These are phyloP conservation scores for Apiospora rasikravindrae DNA, from an alignment of 2,329 filamentous ascomycete genomes.

Conservation along the genomic window DNA sequence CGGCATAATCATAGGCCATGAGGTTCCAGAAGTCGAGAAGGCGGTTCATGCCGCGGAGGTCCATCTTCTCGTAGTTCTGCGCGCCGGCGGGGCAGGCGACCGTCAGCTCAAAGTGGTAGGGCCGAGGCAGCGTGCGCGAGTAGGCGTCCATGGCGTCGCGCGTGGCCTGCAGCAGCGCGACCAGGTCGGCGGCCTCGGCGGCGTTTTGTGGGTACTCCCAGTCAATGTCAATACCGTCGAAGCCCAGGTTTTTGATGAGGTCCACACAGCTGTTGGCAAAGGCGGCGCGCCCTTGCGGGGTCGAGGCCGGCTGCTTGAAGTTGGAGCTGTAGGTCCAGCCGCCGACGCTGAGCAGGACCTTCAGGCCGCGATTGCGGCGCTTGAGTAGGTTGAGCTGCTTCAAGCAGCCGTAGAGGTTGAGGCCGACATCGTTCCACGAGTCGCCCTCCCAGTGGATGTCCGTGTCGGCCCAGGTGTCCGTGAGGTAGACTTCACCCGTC, in stretches of 20 bases:
- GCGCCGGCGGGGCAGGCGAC: conserved; percentile 69
- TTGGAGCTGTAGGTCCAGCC: conserved; percentile 93
- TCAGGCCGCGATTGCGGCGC: conserved; percentile 79
- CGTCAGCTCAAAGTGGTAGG: conserved; percentile 66
- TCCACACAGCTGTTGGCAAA: conserved; percentile 79
- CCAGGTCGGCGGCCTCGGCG: conserved; percentile 61
- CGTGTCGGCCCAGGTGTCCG: conserved; percentile 68
- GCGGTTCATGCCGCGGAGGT: conserved; percentile 67
- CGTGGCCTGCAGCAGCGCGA: conserved; percentile 62
- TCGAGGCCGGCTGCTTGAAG: conserved; percentile 77
- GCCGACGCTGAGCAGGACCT: conserved; percentile 84
- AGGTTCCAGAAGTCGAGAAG: conserved; percentile 78
- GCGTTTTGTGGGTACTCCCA: conserved; percentile 69
- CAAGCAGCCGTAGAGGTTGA: conserved; percentile 85
- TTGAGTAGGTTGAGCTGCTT: conserved; percentile 91
- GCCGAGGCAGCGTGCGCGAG: conserved; percentile 46
- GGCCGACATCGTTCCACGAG: conserved; percentile 73
- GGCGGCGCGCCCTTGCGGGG: conserved; percentile 66
- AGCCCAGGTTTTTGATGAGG: conserved; percentile 79
- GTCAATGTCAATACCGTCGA: conserved; percentile 73
- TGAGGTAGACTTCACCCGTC: conserved; percentile 78
- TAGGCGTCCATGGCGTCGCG: conserved; percentile 65
- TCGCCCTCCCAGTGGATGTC: conserved; percentile 78
- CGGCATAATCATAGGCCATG: conserved; percentile 90
- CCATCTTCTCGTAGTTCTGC: conserved; percentile 65